Evolutionary conservation across 352 stramenopile genomes (phyloP), one percentile per base, ranked within the genome.

Genomic region (Pythium periplocum): DNA sequence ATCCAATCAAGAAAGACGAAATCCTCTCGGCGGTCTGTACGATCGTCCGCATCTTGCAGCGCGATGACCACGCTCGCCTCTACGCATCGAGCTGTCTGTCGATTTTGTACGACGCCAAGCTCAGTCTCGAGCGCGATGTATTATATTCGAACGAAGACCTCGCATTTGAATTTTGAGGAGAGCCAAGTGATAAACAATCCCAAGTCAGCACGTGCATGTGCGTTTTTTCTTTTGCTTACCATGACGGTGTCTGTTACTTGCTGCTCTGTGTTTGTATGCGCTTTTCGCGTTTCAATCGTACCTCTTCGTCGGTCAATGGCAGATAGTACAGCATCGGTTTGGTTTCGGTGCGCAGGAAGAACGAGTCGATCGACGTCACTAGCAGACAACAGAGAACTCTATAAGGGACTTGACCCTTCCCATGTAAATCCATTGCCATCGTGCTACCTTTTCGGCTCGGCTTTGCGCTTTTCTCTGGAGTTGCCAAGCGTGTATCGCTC

Each of bases 261-360:
- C 9, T 39, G 49, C 3, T 4, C 42, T 55, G 37, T 45, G 8
- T 17, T 17, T 44, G 53, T 33, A 54, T 65, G 35, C 47, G 45
- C 49, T 71, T 51, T 38, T 78, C 71, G 10, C 53, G 61, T 51
- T 83, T 49, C 9, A 6, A 6, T 2, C 11, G 26, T 17, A 92
- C 70, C 64, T 91, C 68, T n/a, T 89, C 77, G 36, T 90, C 73
- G 1, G 72, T 78, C 12, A 90, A 58, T 30, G 85, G 81, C 43
- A 93, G 58, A 59, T 88, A 95, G 68, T 90, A 93, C 31, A 95
- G 55, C 49, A 85, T 70, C 8, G 85, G 85, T 53, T 86, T 87
- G 32, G 80, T 81, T 48, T 75, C 65, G 1, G 85, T 95, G 56
- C 89, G 90, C 33, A 74, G 59, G 57, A 93, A 91, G 39, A 88